Conservation (phyloP, 1,284 basidiomycete genomes). For the Sporisorium graminicola region DNA sequence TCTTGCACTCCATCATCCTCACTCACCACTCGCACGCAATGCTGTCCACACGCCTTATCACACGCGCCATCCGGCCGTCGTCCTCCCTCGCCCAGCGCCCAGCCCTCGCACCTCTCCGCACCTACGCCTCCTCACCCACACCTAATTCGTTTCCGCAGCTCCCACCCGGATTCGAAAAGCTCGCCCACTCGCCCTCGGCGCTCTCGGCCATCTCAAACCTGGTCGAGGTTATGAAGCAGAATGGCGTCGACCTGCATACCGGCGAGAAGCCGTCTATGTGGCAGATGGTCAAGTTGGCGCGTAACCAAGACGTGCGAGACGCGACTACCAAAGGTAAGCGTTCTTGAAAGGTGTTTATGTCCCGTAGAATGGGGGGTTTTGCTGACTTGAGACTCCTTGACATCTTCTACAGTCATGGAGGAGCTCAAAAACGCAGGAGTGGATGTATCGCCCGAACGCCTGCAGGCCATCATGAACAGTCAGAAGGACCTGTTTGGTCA, state of each 20-base stretch:
- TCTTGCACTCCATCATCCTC: conserved; percentile 1
- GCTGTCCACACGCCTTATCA: conserved; percentile 8
- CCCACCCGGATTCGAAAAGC: conserved; percentile 62
- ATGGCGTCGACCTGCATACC: conserved; percentile 57
- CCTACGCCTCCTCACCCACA: conserved; percentile 37
- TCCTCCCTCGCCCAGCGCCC: not conserved
- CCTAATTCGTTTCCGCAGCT: conserved; percentile 43
- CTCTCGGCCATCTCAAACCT: conserved; percentile 54
- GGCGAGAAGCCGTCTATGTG: conserved; percentile 57
- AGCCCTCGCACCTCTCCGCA: not conserved
- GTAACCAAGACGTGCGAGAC: conserved; percentile 53
- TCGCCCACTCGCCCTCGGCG: conserved; percentile 52
- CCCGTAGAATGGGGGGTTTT: not conserved
- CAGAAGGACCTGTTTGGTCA: conserved; percentile 30
- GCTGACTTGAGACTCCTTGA: not conserved
- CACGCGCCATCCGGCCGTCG: not conserved
- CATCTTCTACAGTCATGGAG: conserved; percentile 51
- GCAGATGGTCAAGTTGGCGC: conserved; percentile 56
- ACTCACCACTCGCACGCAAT: not conserved
- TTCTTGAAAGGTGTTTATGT: too few species aligned
- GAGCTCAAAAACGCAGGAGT: conserved; percentile 61
- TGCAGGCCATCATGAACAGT: conserved; percentile 57
- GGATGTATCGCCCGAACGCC: conserved; percentile 58
- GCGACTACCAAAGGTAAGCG: conserved; percentile 54
- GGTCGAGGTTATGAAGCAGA: conserved; percentile 54